A percentile compares a stretch with the other conserved stretches of the same genome.
phyloP scores from a whole-genome alignment of 2,329 filamentous ascomycete genomes.

The Botryosphaeria agaves region DNA sequence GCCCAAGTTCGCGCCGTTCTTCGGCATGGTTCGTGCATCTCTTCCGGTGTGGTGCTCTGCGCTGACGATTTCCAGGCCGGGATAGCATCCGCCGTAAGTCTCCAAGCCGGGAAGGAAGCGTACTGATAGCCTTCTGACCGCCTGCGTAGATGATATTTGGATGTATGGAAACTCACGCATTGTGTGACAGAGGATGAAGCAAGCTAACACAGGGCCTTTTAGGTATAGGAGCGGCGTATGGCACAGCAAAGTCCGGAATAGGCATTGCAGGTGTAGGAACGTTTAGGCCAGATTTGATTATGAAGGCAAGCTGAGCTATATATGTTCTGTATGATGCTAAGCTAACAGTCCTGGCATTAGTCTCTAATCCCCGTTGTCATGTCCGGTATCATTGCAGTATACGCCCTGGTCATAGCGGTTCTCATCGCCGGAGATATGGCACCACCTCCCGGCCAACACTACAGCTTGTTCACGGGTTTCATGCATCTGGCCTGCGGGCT shows the following conservation, averaged over 20 bases:
- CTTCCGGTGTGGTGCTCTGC: slow-evolving; percentile 3
- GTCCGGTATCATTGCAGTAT: slow-evolving; percentile 98
- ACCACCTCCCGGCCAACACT: slow-evolving; percentile 48
- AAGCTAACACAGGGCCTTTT: too few species aligned
- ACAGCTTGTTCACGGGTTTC: slow-evolving; percentile 81
- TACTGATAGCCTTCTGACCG: neutral
- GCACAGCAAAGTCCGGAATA: slow-evolving; percentile 76
- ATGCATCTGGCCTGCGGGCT: slow-evolving; percentile 86
- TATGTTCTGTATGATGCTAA: slow-evolving; percentile 9
- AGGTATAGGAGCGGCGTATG: slow-evolving; percentile 65
- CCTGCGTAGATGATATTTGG: slow-evolving; percentile 53
- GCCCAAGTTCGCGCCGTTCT: slow-evolving; percentile 73
- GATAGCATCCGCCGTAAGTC: slow-evolving; percentile 50
- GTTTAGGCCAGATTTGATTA: slow-evolving; percentile 73
- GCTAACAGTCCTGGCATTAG: slow-evolving; percentile 24
- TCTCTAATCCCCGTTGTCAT: slow-evolving; percentile 84
- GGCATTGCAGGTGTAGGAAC: slow-evolving; percentile 75
- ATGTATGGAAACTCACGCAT: slow-evolving; percentile 52
- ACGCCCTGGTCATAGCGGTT: slow-evolving; percentile 91
- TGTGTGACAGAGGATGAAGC: too few species aligned
- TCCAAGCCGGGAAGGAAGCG: neutral
- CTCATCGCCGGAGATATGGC: slow-evolving; percentile 82
- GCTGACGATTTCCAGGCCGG: slow-evolving; percentile 41
- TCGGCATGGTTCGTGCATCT: slow-evolving; percentile 56
- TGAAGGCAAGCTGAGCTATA: slow-evolving; percentile 56